These are phyloP conservation scores for Xylogone sp. DNA, from an alignment of 2,329 filamentous ascomycete genomes.

Conservation along the genomic window DNA sequence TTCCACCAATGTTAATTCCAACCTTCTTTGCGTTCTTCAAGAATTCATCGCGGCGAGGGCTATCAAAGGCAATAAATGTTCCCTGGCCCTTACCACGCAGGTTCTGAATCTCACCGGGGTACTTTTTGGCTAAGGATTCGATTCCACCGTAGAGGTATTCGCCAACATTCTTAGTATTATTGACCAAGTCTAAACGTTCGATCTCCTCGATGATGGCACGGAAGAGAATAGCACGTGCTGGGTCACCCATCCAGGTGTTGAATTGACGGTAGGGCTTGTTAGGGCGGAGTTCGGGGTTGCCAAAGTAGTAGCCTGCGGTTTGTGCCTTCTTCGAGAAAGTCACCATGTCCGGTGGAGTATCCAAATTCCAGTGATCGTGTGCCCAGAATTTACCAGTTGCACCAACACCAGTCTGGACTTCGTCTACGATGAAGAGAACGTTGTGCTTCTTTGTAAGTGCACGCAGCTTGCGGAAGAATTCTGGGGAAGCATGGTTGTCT, in stretches of 20 bases:
- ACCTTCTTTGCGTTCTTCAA: conserved; percentile 66
- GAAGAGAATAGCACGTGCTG: conserved; percentile 72
- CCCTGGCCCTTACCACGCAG: conserved; percentile 72
- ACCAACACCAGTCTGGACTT: conserved; percentile 80
- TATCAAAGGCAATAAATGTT: conserved; percentile 80
- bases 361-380: conserved; percentile 77
- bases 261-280: conserved; percentile 85
- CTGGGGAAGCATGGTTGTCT: conserved; percentile 76
- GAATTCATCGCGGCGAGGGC: conserved; percentile 64
- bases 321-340: conserved; percentile 87
- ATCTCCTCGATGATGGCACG: conserved; percentile 75
- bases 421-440: conserved; percentile 75
- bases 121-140: conserved; percentile 57
- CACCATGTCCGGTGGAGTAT: conserved; percentile 75
- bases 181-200: conserved; percentile 62
- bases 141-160: conserved; percentile 65
- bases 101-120: conserved; percentile 68
- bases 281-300: conserved; percentile 67
- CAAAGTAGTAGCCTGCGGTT: conserved; percentile 79
- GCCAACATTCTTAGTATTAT: conserved; percentile 57
- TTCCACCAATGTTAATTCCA: conserved; percentile 77
- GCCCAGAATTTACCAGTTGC: conserved; percentile 89
- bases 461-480: conserved; percentile 74
- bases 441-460: conserved; percentile 66
- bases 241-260: conserved; percentile 87